Base-by-base conservation (phyloP, 2,329 filamentous ascomycete species). In the Tricladium varicosporioides region DNA sequence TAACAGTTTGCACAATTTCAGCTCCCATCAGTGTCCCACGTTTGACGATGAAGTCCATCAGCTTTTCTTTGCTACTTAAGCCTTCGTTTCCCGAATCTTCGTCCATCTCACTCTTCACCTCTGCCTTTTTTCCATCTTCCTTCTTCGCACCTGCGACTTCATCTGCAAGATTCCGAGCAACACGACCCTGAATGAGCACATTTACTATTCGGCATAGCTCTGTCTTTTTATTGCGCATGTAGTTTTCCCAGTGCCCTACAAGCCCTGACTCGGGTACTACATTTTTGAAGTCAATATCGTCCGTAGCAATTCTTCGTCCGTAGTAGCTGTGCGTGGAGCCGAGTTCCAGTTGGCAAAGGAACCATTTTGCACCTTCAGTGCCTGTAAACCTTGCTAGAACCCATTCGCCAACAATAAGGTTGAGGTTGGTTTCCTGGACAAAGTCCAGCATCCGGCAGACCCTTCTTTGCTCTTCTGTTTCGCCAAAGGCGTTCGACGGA, bases 341-440 rank as follows among this genome's bases (percentile, higher is more conserved):
- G 7, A 71, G 61, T 52, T 71, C 68, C 5, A 72, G 59, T 46
- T 70, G 59, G 56, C 69, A 71, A 22, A 71, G 65, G 60, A 72
- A 71, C 70, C 68, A 72, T 40, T 68, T 65, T 16, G 70, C 70
- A 1, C 66, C 65, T 5, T 65, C 62, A 9, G 63, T 63, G 1
- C 68, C 64, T 0, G 69, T 66, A 52, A 72, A 70, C 36, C 69
- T 65, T n/a, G 68, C 69, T 18, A 72, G 60, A 32, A 72, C 68
- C 69, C 69, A 72, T 60, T 71, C 69, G n/a, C 69, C 70, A 1
- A 67, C 70, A 36, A 71, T 59, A 8, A 66, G 48, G 8, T 64
- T 56, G 2, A 71, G 49, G 32, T 64, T 48, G 4, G 64, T 57
- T 48, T 70, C 65, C 55, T 71, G 66, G 11, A 71, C 64, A 52